phyloP scores from a whole-genome alignment of 345 rosid genomes.

The Eucalyptus pauciflora region DNA sequence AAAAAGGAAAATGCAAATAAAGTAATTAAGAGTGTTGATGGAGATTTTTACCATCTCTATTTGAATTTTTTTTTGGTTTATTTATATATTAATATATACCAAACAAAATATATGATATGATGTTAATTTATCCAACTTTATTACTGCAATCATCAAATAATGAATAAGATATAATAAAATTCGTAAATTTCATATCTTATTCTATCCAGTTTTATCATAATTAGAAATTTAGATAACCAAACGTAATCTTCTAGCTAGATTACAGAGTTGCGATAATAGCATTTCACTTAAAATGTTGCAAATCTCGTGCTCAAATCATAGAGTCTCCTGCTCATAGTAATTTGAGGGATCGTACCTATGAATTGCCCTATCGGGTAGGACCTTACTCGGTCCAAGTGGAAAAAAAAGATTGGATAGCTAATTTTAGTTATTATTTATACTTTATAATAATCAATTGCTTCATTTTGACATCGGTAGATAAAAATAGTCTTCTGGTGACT shows the following conservation, averaged over 20 bases:
- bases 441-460: background rate
- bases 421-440: too few relatives aligned
- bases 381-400: background rate
- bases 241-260: too few relatives aligned
- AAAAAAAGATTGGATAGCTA: too few relatives aligned
- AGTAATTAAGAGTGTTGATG: too few relatives aligned
- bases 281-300: background rate
- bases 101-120: too few relatives aligned
- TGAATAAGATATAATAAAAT: too few relatives aligned
- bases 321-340: background rate
- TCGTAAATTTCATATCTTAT: fast-evolving
- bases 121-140: too few relatives aligned
- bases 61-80: too few relatives aligned
- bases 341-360: background rate
- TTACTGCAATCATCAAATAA: fast-evolving
- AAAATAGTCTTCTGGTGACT: background rate
- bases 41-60: too few relatives aligned
- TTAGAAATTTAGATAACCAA: too few relatives aligned
- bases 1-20: too few relatives aligned
- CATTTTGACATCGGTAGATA: background rate
- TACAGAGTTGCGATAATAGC: background rate
- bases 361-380: background rate
- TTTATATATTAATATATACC: too few relatives aligned
- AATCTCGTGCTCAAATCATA: background rate
- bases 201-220: fast-evolving